Conservation (phyloP, 805 yeast species). For the Helenozyma rhizophorensis region DNA sequence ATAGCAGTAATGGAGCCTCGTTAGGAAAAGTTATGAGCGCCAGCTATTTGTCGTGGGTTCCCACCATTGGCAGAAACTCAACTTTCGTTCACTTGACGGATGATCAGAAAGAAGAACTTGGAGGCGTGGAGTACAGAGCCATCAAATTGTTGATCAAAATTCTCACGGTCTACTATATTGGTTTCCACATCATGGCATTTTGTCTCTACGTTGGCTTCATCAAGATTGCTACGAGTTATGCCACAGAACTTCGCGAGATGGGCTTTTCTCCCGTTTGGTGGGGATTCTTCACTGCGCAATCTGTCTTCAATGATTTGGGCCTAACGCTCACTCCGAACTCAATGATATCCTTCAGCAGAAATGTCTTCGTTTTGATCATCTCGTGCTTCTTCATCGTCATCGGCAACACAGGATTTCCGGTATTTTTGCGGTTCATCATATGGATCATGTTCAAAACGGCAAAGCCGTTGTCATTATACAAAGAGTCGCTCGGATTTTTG, state of each 20-base stretch:
- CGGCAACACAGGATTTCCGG: slow-evolving; percentile 95
- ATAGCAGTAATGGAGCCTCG: slow-evolving; percentile 7
- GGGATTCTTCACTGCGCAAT: slow-evolving; percentile 80
- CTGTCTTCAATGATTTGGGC: slow-evolving; percentile 85
- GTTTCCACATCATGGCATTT: slow-evolving; percentile 61
- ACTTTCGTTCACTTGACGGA: slow-evolving; percentile 79
- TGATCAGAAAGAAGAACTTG: slow-evolving; percentile 87
- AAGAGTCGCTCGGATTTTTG: slow-evolving; percentile 79
- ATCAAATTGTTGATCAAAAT: slow-evolving; percentile 69
- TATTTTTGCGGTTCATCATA: slow-evolving; percentile 70
- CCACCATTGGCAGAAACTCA: slow-evolving; percentile 90
- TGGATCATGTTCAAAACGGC: slow-evolving; percentile 74
- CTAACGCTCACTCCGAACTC: slow-evolving; percentile 78
- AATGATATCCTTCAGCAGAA: slow-evolving; percentile 60
- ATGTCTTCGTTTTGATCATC: slow-evolving; percentile 61
- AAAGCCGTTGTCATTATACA: slow-evolving; percentile 55
- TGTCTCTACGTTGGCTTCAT: slow-evolving; percentile 59
- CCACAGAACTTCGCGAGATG: slow-evolving; percentile 38
- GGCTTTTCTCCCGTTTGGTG: slow-evolving; percentile 87
- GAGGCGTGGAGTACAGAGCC: slow-evolving; percentile 96
- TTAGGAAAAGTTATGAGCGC: slow-evolving; percentile 39
- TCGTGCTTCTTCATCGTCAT: slow-evolving; percentile 70
- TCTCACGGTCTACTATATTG: slow-evolving; percentile 63
- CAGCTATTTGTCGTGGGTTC: slow-evolving; percentile 81
- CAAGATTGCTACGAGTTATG: slow-evolving; percentile 35